Evolutionary conservation across 768 basidiomycete species (phyloP).

Genomic region (Lactarius evosmus): DNA sequence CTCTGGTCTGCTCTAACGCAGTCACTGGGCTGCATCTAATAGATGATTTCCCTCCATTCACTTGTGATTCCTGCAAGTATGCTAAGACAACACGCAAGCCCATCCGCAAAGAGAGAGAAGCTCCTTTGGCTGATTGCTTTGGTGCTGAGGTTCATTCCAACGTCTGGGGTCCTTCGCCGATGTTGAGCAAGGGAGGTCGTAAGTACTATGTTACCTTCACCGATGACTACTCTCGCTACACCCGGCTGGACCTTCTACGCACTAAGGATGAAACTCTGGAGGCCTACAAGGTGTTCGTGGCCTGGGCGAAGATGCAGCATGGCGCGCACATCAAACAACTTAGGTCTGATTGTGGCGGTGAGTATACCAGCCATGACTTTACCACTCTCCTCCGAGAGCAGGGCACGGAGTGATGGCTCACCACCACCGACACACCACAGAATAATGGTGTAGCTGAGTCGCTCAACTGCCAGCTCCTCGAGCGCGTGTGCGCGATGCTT

Average conservation of each 20-base stretch:
- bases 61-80: constrained; percentile 36
- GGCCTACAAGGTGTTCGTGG: constrained; percentile 2
- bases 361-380: not conserved
- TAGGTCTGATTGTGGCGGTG: not conserved
- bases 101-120: not conserved
- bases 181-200: too few relatives aligned
- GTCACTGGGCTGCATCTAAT: not conserved
- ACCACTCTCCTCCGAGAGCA: not conserved
- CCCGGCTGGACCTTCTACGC: not conserved
- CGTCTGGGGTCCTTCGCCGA: too few relatives aligned
- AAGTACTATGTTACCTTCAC: not conserved
- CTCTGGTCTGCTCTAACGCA: constrained; percentile 22
- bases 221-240: constrained; percentile 21
- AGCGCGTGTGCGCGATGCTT: constrained; percentile 29
- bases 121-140: too few relatives aligned
- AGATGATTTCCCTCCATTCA: constrained; percentile 18
- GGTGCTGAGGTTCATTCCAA: too few relatives aligned
- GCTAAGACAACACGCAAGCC: not conserved
- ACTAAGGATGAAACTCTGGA: not conserved
- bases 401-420: not conserved
- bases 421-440: not conserved
- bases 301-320: not conserved
- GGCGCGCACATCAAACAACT: not conserved
- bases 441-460: constrained; percentile 40
- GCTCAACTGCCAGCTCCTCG: constrained; percentile 38